Percentiles rank a stretch among this genome's conserved stretches.
Evolutionary conservation across 805 yeast species (phyloP).

Genomic region (Wickerhamomyces rabaulensis): DNA sequence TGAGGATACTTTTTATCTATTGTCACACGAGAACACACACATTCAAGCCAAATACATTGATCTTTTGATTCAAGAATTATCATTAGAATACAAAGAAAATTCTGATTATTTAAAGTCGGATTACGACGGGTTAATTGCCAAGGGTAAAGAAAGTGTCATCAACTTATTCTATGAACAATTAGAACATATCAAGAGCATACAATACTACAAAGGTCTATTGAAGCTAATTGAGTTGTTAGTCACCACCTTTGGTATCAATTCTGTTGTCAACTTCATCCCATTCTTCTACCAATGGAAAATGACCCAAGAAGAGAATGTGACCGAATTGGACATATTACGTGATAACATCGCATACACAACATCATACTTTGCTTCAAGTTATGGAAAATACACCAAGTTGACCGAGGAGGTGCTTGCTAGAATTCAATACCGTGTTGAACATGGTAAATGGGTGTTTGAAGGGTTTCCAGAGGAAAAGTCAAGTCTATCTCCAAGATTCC

Average conservation of each 20-base stretch:
- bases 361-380: slow-evolving; percentile 10
- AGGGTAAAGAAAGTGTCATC: slow-evolving; percentile 15
- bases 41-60: slow-evolving; percentile 17
- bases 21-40: slow-evolving; percentile 5
- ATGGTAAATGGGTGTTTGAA: slow-evolving; percentile 14
- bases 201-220: slow-evolving; percentile 5
- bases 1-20: slow-evolving; percentile 16
- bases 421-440: slow-evolving; percentile 18
- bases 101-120: slow-evolving; percentile 12
- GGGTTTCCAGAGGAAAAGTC: slow-evolving; percentile 12
- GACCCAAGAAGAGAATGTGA: not conserved
- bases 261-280: slow-evolving; percentile 39
- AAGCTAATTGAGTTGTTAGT: slow-evolving; percentile 18
- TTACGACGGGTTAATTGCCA: slow-evolving; percentile 15
- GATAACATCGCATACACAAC: slow-evolving; percentile 20
- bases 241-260: slow-evolving; percentile 40
- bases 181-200: slow-evolving; percentile 8
- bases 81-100: slow-evolving; percentile 15
- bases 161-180: slow-evolving; percentile 20
- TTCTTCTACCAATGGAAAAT: slow-evolving; percentile 41
- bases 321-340: slow-evolving; percentile 1
- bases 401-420: slow-evolving; percentile 11
- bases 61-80: slow-evolving; percentile 12
- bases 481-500: slow-evolving; percentile 2
- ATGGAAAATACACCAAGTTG: slow-evolving; percentile 8